Evolutionary conservation across 1,139 yeast genomes (phyloP).

Genomic region (Pichia sp.): DNA sequence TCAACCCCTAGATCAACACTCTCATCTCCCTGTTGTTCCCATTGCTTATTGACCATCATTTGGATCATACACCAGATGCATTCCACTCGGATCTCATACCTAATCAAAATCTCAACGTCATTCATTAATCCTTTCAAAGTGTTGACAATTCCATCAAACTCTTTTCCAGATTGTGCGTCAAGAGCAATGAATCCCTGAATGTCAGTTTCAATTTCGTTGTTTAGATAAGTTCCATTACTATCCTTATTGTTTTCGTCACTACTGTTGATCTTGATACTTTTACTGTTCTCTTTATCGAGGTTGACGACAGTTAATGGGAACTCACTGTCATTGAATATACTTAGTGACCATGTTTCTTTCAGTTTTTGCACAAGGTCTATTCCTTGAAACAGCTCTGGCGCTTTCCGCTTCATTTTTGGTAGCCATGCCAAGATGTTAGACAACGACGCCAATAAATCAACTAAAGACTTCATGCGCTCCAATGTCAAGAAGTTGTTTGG

Average conservation of each 20-base stretch:
- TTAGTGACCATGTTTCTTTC: slow-evolving; percentile 30
- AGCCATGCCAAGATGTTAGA: slow-evolving; percentile 53
- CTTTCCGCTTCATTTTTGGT: slow-evolving; percentile 44
- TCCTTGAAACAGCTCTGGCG: slow-evolving; percentile 31
- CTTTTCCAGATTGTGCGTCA: slow-evolving; percentile 8
- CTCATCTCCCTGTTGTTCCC: slow-evolving; percentile 16
- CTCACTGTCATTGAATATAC: slow-evolving; percentile 13
- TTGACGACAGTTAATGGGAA: slow-evolving; percentile 20
- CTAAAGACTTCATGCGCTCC: slow-evolving; percentile 39
- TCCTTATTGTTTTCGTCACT: slow-evolving; percentile 23
- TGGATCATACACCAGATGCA: slow-evolving; percentile 19
- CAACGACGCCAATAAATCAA: slow-evolving; percentile 45
- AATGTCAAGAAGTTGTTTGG: slow-evolving; percentile 23
- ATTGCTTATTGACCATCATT: slow-evolving; percentile 17
- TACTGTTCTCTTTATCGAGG: slow-evolving; percentile 31
- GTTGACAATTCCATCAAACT: slow-evolving; percentile 12
- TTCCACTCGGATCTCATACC: slow-evolving; percentile 20
- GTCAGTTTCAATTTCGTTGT: slow-evolving; percentile 3
- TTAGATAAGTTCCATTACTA: not conserved
- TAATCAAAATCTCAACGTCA: slow-evolving; percentile 17
- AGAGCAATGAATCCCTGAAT: slow-evolving; percentile 13
- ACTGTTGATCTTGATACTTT: not conserved
- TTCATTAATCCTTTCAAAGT: slow-evolving; percentile 12
- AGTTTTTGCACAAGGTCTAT: slow-evolving; percentile 19
- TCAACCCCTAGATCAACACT: slow-evolving; percentile 18